Evolutionary conservation across 2,329 filamentous ascomycete species (phyloP).

Genomic region (Cladosporium sp.): DNA sequence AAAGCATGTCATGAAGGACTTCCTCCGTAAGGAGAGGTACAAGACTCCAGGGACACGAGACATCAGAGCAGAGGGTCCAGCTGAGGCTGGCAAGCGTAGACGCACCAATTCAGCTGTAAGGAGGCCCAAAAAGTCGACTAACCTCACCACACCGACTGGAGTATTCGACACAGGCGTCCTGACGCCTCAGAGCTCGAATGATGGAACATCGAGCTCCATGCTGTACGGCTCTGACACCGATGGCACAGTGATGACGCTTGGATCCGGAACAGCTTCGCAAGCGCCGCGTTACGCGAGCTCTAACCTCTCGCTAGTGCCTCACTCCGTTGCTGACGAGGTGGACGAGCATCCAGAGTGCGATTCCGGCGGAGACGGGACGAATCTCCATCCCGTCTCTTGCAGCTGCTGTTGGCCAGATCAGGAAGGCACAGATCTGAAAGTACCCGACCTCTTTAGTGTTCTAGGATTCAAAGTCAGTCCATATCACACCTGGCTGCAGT

Average conservation of each 20-base stretch:
- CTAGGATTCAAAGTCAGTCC: constrained; percentile 20
- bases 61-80: background rate
- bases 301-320: background rate
- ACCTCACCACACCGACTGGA: background rate
- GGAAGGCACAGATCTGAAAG: background rate
- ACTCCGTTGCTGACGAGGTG: background rate
- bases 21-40: constrained; percentile 27
- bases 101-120: background rate
- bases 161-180: background rate
- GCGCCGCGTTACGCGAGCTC: background rate
- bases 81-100: background rate
- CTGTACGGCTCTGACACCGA: background rate
- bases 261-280: background rate
- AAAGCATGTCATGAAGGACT: constrained; percentile 30
- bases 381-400: background rate
- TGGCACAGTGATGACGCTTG: background rate
- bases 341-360: background rate
- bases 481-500: constrained; percentile 22
- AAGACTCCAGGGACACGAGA: background rate
- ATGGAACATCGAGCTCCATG: background rate
- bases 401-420: background rate
- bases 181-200: constrained; percentile 2
- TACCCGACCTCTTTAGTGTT: constrained; percentile 16
- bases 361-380: background rate
- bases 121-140: background rate